Conservation (phyloP, 2,329 filamentous ascomycete genomes). For the Xylaria digitata region DNA sequence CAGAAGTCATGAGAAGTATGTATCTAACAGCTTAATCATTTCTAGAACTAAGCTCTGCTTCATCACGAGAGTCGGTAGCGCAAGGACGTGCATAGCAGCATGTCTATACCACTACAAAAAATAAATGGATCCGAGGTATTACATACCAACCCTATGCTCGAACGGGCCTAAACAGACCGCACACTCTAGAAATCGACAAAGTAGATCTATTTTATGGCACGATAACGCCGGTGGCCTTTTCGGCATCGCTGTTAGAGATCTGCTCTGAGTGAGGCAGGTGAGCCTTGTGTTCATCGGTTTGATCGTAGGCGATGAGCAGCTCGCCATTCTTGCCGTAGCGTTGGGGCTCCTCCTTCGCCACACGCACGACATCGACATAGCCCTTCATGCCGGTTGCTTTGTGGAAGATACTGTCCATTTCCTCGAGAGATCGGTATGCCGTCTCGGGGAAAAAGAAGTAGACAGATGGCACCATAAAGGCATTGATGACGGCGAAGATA, state of each 20-base stretch:
- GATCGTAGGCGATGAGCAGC: conserved; percentile 61
- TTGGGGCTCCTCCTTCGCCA: conserved; percentile 61
- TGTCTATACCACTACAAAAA: background rate
- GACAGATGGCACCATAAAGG: conserved; percentile 66
- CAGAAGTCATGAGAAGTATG: too few species aligned
- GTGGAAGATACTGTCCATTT: conserved; percentile 74
- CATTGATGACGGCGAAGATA: conserved; percentile 74
- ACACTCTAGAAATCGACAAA: background rate
- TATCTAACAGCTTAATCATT: background rate
- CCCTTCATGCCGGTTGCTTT: conserved; percentile 60
- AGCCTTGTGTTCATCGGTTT: conserved; percentile 54
- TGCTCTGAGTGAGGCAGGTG: conserved; percentile 39
- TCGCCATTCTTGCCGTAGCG: conserved; percentile 71
- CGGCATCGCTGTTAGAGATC: conserved; percentile 34
- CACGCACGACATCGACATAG: conserved; percentile 56
- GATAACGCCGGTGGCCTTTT: conserved; percentile 37
- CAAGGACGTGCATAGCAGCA: background rate
- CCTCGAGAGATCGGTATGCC: conserved; percentile 71
- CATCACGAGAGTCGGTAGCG: background rate
- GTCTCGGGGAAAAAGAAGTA: conserved; percentile 76
- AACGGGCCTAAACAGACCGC: background rate
- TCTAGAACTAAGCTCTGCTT: background rate
- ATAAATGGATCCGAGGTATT: background rate
- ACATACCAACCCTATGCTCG: background rate
- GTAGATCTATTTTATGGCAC: conserved; percentile 10